Conservation (phyloP, 2,329 filamentous ascomycete genomes). For the Basipetospora chlamydospora region DNA sequence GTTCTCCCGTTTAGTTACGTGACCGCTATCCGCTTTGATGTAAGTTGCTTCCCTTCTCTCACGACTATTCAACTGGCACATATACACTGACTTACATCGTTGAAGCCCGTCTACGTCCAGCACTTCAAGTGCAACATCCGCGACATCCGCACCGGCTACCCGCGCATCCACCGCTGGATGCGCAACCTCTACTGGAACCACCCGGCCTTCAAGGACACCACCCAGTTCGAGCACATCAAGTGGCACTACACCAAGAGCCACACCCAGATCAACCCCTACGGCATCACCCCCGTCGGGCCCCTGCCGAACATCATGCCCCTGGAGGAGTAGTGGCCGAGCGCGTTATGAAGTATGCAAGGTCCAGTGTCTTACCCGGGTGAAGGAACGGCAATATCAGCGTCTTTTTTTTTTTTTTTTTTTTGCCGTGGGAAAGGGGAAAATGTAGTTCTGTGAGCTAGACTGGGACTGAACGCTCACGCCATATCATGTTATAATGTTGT, state of each 20-base stretch:
- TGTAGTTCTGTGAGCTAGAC: too few relatives aligned
- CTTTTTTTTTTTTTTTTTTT: too few relatives aligned
- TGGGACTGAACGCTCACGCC: too few relatives aligned
- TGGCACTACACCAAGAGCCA: slow-evolving; percentile 50
- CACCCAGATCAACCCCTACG: slow-evolving; percentile 49
- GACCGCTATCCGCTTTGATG: slow-evolving; percentile 59
- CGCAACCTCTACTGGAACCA: slow-evolving; percentile 72
- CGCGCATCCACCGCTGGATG: slow-evolving; percentile 67
- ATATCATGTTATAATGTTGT: too few relatives aligned
- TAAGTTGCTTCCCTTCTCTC: slow-evolving; percentile 12
- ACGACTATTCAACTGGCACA: not conserved
- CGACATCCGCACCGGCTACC: slow-evolving; percentile 75
- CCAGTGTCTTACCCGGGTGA: too few relatives aligned
- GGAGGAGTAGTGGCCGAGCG: slow-evolving; percentile 64
- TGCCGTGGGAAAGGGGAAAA: too few relatives aligned
- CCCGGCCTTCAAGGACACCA: slow-evolving; percentile 65
- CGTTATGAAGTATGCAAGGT: slow-evolving; percentile 20
- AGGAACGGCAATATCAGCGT: too few relatives aligned
- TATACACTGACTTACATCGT: too few relatives aligned
- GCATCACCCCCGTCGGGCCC: slow-evolving; percentile 76
- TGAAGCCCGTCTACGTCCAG: slow-evolving; percentile 62
- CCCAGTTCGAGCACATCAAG: slow-evolving; percentile 93
- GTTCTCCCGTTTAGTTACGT: slow-evolving; percentile 32
- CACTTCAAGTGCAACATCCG: slow-evolving; percentile 80
- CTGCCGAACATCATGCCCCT: slow-evolving; percentile 65